phyloP scores from a whole-genome alignment of 805 yeast genomes.

The Saturnispora saitoi region DNA sequence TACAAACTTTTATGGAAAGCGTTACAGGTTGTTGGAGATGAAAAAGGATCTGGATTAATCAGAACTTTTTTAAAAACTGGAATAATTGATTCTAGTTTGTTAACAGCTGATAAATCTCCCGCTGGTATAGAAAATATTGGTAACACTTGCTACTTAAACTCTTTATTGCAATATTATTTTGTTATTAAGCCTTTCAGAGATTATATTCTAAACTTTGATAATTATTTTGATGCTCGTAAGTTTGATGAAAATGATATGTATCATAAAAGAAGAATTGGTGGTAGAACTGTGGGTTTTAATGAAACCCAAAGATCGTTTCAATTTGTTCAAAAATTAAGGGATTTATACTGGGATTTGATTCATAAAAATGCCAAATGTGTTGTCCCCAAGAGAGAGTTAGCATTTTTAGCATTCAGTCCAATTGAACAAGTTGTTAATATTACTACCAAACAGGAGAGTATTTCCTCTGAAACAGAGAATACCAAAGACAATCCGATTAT shows the following conservation, averaged over 20 bases:
- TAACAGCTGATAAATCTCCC: conserved; percentile 70
- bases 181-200: conserved; percentile 75
- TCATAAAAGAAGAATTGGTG: conserved; percentile 68
- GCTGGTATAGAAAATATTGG: conserved; percentile 93
- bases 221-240: conserved; percentile 19
- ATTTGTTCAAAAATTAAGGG: conserved; percentile 65
- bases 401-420: conserved; percentile 79
- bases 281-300: conserved; percentile 65
- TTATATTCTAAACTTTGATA: conserved; percentile 49
- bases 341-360: conserved; percentile 63
- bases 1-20: conserved; percentile 50
- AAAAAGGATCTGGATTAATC: conserved; percentile 48
- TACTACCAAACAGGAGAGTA: conserved; percentile 30
- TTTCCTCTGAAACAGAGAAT: conserved; percentile 6
- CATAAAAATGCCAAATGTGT: conserved; percentile 55
- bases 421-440: conserved; percentile 52
- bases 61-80: conserved; percentile 53
- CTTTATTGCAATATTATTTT: conserved; percentile 83
- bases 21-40: conserved; percentile 45
- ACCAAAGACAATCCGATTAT: neutral
- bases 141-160: conserved; percentile 90
- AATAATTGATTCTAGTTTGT: conserved; percentile 44
- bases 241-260: conserved; percentile 28
- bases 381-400: conserved; percentile 75
- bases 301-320: conserved; percentile 79